Conservation (phyloP, 2,329 filamentous ascomycete genomes). For the Arthroderma sp. region DNA sequence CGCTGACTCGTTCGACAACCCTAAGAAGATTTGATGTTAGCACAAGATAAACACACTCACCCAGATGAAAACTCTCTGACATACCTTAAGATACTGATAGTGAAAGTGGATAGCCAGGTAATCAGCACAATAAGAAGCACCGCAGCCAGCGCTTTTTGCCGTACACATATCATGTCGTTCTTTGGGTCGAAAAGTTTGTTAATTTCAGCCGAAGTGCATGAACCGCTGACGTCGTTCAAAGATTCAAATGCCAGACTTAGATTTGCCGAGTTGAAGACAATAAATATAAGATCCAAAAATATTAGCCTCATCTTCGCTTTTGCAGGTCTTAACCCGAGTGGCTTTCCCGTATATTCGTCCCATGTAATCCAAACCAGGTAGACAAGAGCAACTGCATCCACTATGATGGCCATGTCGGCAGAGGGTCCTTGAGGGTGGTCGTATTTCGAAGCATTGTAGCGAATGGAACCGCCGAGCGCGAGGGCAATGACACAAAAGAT, state of each 20-base stretch:
- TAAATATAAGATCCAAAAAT: slow-evolving; percentile 86
- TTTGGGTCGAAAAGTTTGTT: slow-evolving; percentile 22
- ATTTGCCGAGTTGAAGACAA: slow-evolving; percentile 93
- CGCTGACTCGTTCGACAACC: slow-evolving; percentile 11
- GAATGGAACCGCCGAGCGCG: slow-evolving; percentile 63
- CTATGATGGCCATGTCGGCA: slow-evolving; percentile 73
- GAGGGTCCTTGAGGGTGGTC: slow-evolving; percentile 52
- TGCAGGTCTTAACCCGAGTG: slow-evolving; percentile 70
- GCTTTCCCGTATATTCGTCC: slow-evolving; percentile 92
- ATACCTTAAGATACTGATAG: slow-evolving; percentile 42
- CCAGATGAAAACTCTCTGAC: slow-evolving; percentile 4
- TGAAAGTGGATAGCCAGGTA: slow-evolving; percentile 84
- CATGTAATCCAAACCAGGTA: slow-evolving; percentile 91
- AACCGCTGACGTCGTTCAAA: slow-evolving; percentile 50
- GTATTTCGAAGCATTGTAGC: slow-evolving; percentile 41
- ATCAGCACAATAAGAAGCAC: slow-evolving; percentile 70
- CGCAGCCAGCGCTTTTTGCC: slow-evolving; percentile 59
- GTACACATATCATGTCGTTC: slow-evolving; percentile 42
- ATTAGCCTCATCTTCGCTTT: slow-evolving; percentile 80
- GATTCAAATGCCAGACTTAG: slow-evolving; percentile 79
- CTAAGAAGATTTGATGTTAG: slow-evolving; percentile 5
- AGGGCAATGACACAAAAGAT: slow-evolving; percentile 71
- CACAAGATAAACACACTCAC: not conserved
- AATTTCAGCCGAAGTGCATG: slow-evolving; percentile 38
- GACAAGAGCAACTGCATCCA: slow-evolving; percentile 76